Conservation (phyloP, 345 rosid genomes). For the Trapa bicornis region DNA sequence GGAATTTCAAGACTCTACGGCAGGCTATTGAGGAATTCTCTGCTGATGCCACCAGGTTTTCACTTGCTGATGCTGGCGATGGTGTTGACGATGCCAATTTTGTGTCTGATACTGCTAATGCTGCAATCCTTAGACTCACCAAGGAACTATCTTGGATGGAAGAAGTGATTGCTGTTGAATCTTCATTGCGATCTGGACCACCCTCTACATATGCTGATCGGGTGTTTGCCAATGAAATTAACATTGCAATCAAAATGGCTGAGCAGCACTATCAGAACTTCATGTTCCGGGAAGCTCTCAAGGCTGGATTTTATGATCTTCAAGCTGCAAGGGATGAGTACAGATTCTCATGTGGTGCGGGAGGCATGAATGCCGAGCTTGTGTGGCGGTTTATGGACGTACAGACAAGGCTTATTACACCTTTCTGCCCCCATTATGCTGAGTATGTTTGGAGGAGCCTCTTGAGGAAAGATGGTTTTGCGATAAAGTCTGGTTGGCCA, state of each 20-base stretch:
- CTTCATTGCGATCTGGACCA: conserved; percentile 57
- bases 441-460: conserved; percentile 85
- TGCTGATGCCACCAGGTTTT: conserved; percentile 80
- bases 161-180: conserved; percentile 55
- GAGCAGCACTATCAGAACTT: conserved; percentile 48
- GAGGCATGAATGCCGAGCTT: conserved; percentile 64
- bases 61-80: conserved; percentile 94
- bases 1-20: conserved; percentile 77
- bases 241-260: conserved; percentile 62
- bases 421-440: conserved; percentile 86
- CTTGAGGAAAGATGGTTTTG: conserved; percentile 71
- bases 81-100: conserved; percentile 97
- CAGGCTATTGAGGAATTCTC: conserved; percentile 83
- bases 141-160: conserved; percentile 92
- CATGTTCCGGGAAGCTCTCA: conserved; percentile 91
- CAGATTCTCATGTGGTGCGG: conserved; percentile 65
- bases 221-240: conserved; percentile 82
- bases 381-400: conserved; percentile 72
- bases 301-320: conserved; percentile 81
- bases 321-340: conserved; percentile 94
- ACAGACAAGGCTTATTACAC: conserved; percentile 76
- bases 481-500: conserved; percentile 90
- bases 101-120: conserved; percentile 78
- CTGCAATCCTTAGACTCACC: conserved; percentile 78
- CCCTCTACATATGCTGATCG: conserved; percentile 70